Conservation (phyloP, 2,329 filamentous ascomycete genomes). For the Colletotrichum gigasporum region DNA sequence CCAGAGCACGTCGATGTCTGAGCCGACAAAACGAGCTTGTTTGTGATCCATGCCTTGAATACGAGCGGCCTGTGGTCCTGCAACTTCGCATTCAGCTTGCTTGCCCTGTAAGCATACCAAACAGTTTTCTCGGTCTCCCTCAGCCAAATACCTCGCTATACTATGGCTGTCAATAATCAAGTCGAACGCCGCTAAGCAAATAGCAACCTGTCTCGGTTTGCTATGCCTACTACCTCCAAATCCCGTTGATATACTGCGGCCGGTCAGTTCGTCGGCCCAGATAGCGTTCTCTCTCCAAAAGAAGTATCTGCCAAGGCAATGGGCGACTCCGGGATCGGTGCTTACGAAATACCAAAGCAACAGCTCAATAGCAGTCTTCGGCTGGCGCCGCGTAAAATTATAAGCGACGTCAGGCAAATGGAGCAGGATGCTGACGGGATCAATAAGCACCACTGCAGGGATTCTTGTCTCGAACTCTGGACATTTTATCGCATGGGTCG, state of each 20-base stretch:
- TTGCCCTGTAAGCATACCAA: slow-evolving; percentile 31
- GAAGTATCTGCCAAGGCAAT: slow-evolving; percentile 72
- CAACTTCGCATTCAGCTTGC: slow-evolving; percentile 13
- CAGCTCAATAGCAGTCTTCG: slow-evolving; percentile 71
- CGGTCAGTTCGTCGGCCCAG: slow-evolving; percentile 72
- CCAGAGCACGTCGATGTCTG: slow-evolving; percentile 67
- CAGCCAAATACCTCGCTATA: slow-evolving; percentile 65
- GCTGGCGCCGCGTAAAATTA: slow-evolving; percentile 63
- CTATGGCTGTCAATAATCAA: slow-evolving; percentile 70
- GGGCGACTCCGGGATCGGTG: slow-evolving; percentile 72
- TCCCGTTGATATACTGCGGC: neutral
- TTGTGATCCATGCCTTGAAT: neutral
- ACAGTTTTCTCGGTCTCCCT: slow-evolving; percentile 26
- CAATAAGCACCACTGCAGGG: slow-evolving; percentile 62
- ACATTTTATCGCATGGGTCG: slow-evolving; percentile 62
- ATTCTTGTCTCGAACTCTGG: slow-evolving; percentile 47
- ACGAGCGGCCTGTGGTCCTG: slow-evolving; percentile 5
- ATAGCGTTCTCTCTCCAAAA: slow-evolving; percentile 78
- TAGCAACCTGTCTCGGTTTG: slow-evolving; percentile 55
- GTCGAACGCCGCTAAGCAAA: slow-evolving; percentile 68
- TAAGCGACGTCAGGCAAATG: slow-evolving; percentile 71
- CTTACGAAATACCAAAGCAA: slow-evolving; percentile 77
- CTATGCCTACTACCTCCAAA: slow-evolving; percentile 1
- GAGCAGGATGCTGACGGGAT: slow-evolving; percentile 68
- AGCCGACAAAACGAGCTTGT: slow-evolving; percentile 15